Evolutionary conservation across 139 green algal species (phyloP), one percentile per base, ranked within the genome.

Genomic region (Chlamydomonas applanata): DNA sequence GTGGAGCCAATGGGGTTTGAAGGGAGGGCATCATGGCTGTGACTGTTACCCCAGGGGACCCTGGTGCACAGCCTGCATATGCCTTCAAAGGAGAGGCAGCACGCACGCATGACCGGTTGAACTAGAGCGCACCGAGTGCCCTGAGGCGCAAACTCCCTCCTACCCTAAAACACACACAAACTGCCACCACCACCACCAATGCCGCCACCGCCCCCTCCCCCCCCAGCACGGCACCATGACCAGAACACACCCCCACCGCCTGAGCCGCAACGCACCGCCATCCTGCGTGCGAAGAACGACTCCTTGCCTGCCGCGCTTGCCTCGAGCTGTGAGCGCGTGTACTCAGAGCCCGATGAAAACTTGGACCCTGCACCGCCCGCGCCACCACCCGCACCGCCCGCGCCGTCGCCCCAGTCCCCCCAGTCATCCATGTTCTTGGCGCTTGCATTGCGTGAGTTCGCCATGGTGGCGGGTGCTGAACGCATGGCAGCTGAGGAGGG

Each of bases 241-340:
- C 25, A 66, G 17, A 66, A 11, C 59, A 66, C 11, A 66, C 11
- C 14, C 59, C 27, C 27, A 17, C 59, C 14, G 59, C 14, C 25
- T 17, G 14, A 30, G 59, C 45, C 29, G 14, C 30, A 27, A n/a
- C 76, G 32, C 35, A 90, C 82, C 85, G 86, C 60, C 71, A 89
- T 86, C 76, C 93, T 95, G n/a, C 89, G 83, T 0, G 82, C 79
- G 35, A 99, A 99, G 74, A 97, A 99, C 24, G 76, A 79, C 29
- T 99, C 95, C 82, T 99, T 99, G 53, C 76, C 71, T 1, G 87
- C 85, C 0, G 88, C 90, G 3, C 87, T 94, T 2, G 88, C 80
- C 76, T 96, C 83, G 64, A 95, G 78, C 79, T 95, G 83, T 1
- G 86, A 54, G 14, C 72, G 61, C 3, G 74, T 79, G 82, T 97